phyloP scores from a whole-genome alignment of 2,329 filamentous ascomycete genomes.

The Elsinoe perseae region DNA sequence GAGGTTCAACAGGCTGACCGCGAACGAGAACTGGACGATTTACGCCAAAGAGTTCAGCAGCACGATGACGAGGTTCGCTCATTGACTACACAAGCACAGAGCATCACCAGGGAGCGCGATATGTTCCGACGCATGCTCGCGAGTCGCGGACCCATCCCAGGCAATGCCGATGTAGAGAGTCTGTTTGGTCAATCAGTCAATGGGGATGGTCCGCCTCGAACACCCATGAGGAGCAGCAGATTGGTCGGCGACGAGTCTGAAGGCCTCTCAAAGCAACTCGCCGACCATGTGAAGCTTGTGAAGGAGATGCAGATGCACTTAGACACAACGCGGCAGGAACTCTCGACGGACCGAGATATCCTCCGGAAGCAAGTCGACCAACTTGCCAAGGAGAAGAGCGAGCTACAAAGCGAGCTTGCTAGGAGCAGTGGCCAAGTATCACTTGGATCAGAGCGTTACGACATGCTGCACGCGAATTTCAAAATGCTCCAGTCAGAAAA shows the following conservation, averaged over 20 bases:
- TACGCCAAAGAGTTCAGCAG: slow-evolving; percentile 65
- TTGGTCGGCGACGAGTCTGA: slow-evolving; percentile 32
- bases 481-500: slow-evolving; percentile 78
- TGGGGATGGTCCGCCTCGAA: slow-evolving; percentile 42
- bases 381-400: slow-evolving; percentile 72
- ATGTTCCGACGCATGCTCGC: slow-evolving; percentile 95
- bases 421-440: slow-evolving; percentile 72
- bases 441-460: slow-evolving; percentile 73
- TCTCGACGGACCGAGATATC: slow-evolving; percentile 69
- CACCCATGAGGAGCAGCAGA: slow-evolving; percentile 35
- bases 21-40: slow-evolving; percentile 61
- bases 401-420: slow-evolving; percentile 73
- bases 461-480: slow-evolving; percentile 85
- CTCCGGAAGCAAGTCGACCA: slow-evolving; percentile 78
- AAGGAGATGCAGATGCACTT: slow-evolving; percentile 86
- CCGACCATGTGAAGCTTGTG: slow-evolving; percentile 67
- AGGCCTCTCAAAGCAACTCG: slow-evolving; percentile 50
- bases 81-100: slow-evolving; percentile 76
- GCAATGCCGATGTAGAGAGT: slow-evolving; percentile 51
- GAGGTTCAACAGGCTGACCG: slow-evolving; percentile 49
- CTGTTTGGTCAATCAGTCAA: slow-evolving; percentile 66
- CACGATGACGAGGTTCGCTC: slow-evolving; percentile 80
- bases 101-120: slow-evolving; percentile 89
- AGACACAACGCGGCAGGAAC: slow-evolving; percentile 81
- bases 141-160: slow-evolving; percentile 57